Base-by-base conservation (phyloP, 768 basidiomycete species). In the Xerocomus brunneocitrinus region DNA sequence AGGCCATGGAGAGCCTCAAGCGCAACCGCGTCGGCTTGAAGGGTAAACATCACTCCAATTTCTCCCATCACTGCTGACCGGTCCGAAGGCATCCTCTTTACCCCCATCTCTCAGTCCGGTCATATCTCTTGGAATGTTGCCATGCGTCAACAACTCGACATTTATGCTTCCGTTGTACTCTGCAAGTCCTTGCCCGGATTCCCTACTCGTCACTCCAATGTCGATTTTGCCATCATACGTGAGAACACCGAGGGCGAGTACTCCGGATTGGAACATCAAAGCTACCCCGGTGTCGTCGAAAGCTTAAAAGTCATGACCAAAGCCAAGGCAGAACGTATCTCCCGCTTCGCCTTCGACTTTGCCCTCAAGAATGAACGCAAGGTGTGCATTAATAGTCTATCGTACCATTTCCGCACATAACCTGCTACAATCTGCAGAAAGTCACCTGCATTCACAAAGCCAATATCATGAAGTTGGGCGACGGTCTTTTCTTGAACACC, bases 201-300 rank as follows among this genome's bases (percentile, higher is more conserved):
- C 75, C 89, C 95, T 40, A 98, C 97, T 35, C 89, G 97, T 58
- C 97, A 99, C 74, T 78, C 84, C 55, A 90, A 95, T 67, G 97
- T 99, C 67, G 95, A 99, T 74, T 97, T 98, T 70, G 95, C 91
- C 65, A 95, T 99, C 72, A 98, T 99, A 67, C 93, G 97, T 73
- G 97, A 99, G 74, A 99, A 99, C 76, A 99, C 97, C 14, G 97
- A 99, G 79, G 97, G 97, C 59, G 97, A 99, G 76, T 99, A 99
- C 76, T 97, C 95, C 58, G 97, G 97, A 44, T 76, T 99, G 56
- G 97, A 99, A 71, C 97, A 99, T 74, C 91, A 93, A 76, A 92
- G 90, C 66, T 97, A 87, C 73, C 97, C 97, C 10, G 97, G 97
- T 69, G 97, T 99, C 58, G 97, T 99, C 40, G 97, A 99, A 77